Evolutionary conservation across 108 stramenopile species (phyloP).

Genomic region (Cylindrotheca closterium): DNA sequence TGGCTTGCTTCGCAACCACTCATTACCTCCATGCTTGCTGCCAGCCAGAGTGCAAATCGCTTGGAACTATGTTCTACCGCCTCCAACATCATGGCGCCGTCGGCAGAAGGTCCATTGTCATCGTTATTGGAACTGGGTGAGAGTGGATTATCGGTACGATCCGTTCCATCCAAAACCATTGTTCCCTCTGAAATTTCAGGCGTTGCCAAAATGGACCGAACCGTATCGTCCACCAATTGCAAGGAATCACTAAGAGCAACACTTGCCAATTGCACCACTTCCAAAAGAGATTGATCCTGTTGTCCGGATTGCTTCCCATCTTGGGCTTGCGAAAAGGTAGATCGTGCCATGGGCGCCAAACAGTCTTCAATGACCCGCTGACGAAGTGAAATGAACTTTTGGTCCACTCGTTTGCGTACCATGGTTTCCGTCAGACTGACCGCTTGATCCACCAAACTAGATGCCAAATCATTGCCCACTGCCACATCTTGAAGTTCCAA

Average conservation of each 20-base stretch:
- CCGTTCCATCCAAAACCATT: slow-evolving; percentile 11
- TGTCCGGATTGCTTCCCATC: slow-evolving; percentile 23
- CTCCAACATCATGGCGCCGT: slow-evolving; percentile 56
- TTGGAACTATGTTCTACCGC: slow-evolving; percentile 68
- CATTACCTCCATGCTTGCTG: slow-evolving; percentile 61
- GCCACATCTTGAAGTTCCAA: slow-evolving; percentile 71
- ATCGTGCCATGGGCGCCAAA: slow-evolving; percentile 54
- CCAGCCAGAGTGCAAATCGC: slow-evolving; percentile 75
- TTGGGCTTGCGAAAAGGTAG: not conserved
- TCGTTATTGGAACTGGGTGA: not conserved
- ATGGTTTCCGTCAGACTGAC: slow-evolving; percentile 66
- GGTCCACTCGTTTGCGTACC: slow-evolving; percentile 65
- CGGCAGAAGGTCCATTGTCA: slow-evolving; percentile 12
- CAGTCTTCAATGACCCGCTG: slow-evolving; percentile 62
- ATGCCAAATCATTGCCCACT: slow-evolving; percentile 55
- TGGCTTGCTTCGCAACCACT: slow-evolving; percentile 62
- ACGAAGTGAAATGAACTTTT: slow-evolving; percentile 62
- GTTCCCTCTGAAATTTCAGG: not conserved
- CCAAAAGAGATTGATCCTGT: slow-evolving; percentile 24
- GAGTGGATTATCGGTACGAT: not conserved
- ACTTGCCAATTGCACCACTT: slow-evolving; percentile 66
- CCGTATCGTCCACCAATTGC: slow-evolving; percentile 82
- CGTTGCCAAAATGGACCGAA: slow-evolving; percentile 52
- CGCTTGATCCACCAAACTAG: slow-evolving; percentile 70
- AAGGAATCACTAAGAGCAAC: slow-evolving; percentile 75